Base-by-base conservation (phyloP, 2,329 filamentous ascomycete genomes). In the Penicillium sp. region DNA sequence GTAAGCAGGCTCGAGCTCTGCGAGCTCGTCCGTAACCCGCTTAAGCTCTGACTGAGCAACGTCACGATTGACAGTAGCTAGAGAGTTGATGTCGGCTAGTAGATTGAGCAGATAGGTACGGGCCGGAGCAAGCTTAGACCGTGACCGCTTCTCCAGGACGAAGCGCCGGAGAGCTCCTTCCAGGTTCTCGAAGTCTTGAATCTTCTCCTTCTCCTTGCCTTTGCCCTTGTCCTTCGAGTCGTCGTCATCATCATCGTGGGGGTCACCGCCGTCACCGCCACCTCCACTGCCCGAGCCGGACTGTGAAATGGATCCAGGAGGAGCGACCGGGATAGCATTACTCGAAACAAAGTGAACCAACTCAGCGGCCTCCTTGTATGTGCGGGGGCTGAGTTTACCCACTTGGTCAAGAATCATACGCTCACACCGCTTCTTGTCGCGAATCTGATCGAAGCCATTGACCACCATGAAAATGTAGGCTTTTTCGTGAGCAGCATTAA, bases 381-480 rank as follows among this genome's bases (percentile, higher is more conserved):
- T 99, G 54, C 89, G 88, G 2, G 94, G 95, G 71, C 94, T 98
- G n/a, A 99, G 83, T 28, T 87, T 87, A 51, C 85, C 83, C 15
- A 99, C 88, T 76, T 98, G 94, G 69, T 97, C 92, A 60, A 99
- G 76, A 52, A 99, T 95, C 86, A 92, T 90, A 72, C 95, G 92
- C 75, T 96, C 86, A 75, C 94, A 98, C 60, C 94, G 85, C 60
- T 91, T 84, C 80, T 97, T 95, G 76, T 98, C 93, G 64, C 90
- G 85, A 69, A 99, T 98, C 62, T 90, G 90, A 76, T 99, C 95
- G 70, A 92, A 99, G 17, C 94, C 93, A 73, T 99, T 99, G 66
- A 99, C 95, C 14, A 99, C 95, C 76, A 99, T 96, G 76, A 99
- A 99, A 63, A 99, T 93, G 73, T 99, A 99, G 0, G 95, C 94